phyloP scores from a whole-genome alignment of 2,329 filamentous ascomycete species.

The Lecanosticta acicola region DNA sequence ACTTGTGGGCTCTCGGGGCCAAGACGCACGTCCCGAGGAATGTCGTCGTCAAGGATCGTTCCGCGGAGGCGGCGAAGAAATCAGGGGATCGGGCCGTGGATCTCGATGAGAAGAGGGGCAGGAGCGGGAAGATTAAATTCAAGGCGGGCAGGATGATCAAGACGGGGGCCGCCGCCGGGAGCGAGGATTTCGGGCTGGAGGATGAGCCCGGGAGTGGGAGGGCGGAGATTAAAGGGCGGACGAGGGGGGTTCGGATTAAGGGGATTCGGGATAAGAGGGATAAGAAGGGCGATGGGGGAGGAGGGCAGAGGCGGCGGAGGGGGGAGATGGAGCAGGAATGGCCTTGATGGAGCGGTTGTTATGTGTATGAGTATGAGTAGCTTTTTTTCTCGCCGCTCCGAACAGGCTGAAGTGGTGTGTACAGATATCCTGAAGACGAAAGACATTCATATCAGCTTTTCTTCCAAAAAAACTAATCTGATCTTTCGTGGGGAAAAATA shows the following conservation, averaged over 20 bases:
- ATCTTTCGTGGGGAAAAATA: too few species aligned
- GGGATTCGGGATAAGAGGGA: conserved; percentile 33
- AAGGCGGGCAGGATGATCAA: not conserved
- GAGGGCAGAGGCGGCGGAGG: too few species aligned
- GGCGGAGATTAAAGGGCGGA: conserved; percentile 28
- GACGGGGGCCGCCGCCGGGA: conserved; percentile 5
- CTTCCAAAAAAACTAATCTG: too few species aligned
- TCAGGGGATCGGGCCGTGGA: not conserved
- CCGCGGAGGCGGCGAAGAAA: not conserved
- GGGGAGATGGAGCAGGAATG: conserved; percentile 10
- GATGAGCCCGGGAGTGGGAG: conserved; percentile 5
- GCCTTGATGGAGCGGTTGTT: too few species aligned
- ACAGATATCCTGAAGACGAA: not conserved
- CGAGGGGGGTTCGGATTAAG: conserved; percentile 32
- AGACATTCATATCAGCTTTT: too few species aligned
- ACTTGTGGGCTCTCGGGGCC: conserved; percentile 90
- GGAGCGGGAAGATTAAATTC: not conserved
- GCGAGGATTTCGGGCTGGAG: conserved; percentile 21
- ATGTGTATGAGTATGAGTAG: too few species aligned
- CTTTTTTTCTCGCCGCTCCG: conserved; percentile 1
- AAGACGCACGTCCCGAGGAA: conserved; percentile 67
- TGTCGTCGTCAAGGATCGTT: conserved; percentile 18
- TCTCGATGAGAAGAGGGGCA: conserved; percentile 2
- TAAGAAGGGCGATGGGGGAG: conserved; percentile 32
- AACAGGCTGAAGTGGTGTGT: not conserved